Base-by-base conservation (phyloP, 1,139 yeast genomes). In the Kurtzmaniella quercitrusa region DNA sequence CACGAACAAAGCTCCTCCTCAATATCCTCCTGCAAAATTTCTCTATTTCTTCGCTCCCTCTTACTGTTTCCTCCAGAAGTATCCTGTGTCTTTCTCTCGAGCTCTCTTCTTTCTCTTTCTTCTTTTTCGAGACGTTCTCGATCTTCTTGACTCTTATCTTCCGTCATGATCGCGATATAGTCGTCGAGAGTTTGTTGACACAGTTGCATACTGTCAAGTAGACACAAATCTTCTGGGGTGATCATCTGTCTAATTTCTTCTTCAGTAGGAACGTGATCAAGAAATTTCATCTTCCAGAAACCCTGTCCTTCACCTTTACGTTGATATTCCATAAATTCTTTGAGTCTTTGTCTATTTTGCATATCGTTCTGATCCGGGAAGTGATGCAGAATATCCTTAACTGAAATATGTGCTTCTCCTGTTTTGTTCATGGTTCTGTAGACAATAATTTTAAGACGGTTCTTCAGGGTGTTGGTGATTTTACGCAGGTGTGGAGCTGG, bases 401-500 rank as follows among this genome's bases (percentile, higher is more conserved):
- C 96, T 6, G 88, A 74, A 37, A 94, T 74, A 42, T 98, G 73
- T 36, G 87, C 83, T 38, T 81, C 78, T 2, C 86, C 85, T 40
- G 78, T 82, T 50, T 82, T 80, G 60, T 91, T 88, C 65, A 94
- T 73, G 2, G 91, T 88, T 45, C 98, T 78, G 56, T 80, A 91
- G 3, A 89, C 98, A 54, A 93, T 84, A 97, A 94, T 91, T 60
- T 88, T 88, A 49, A 94, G 69, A 47, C 98, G 74, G 56, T 89
- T 91, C 57, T 93, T 91, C 42, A 93, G 83, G 17, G 95, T 91
- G 7, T 96, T 86, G 0, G 98, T 91, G 14, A 91, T 97, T 56
- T 89, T 89, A 61, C 98, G 79, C 1, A 97, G 88, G 60, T 94
- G 97, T 1, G 99, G 98, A 1, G 98, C 98, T 1, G 98, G 98